phyloP scores from a whole-genome alignment of 306 rosid genomes.

The Sesbania bispinosa region DNA sequence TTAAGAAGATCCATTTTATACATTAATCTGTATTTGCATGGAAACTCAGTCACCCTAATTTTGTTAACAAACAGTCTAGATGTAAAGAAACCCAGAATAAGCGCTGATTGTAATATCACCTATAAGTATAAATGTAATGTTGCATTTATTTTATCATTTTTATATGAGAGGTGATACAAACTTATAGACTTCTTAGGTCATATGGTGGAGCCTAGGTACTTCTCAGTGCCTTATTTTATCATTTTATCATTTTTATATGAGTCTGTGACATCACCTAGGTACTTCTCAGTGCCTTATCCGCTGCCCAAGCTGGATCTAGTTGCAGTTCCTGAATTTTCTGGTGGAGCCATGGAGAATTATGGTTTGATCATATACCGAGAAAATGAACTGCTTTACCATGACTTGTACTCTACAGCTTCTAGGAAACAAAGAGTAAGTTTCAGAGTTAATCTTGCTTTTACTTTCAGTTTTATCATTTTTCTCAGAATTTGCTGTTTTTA shows the following conservation, averaged over 20 bases:
- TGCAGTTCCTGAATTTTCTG: slow-evolving; percentile 56
- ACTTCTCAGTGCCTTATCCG: slow-evolving; percentile 49
- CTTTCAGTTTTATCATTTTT: not conserved
- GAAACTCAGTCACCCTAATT: not conserved
- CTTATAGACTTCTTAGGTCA: not conserved
- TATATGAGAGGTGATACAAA: not conserved
- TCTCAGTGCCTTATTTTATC: too few relatives aligned
- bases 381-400: slow-evolving; percentile 49
- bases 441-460: not conserved
- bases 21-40: not conserved
- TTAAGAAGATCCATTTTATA: not conserved
- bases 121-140: not conserved
- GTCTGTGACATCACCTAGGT: too few relatives aligned
- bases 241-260: too few relatives aligned
- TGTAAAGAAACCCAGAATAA: not conserved
- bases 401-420: slow-evolving; percentile 36
- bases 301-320: slow-evolving; percentile 67
- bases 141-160: not conserved
- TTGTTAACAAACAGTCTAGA: not conserved
- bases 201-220: too few relatives aligned
- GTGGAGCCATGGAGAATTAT: slow-evolving; percentile 71
- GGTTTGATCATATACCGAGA: slow-evolving; percentile 60
- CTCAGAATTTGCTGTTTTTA: not conserved
- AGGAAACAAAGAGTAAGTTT: slow-evolving; percentile 48
- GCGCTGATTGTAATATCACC: not conserved